Evolutionary conservation across 2,329 filamentous ascomycete species (phyloP).

Genomic region (Pezicula radicicola): DNA sequence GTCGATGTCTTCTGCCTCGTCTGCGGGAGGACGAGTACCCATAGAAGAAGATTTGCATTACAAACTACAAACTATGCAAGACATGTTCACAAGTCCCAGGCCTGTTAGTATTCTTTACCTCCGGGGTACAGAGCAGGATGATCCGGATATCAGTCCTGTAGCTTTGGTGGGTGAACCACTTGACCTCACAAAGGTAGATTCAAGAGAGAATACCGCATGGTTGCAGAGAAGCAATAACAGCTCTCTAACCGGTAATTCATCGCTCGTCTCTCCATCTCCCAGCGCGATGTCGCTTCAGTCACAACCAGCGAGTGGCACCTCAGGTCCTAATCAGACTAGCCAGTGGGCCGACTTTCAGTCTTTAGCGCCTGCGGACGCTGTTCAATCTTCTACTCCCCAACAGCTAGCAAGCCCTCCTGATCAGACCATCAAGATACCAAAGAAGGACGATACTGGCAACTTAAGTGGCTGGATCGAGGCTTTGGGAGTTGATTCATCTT

Average conservation of each 20-base stretch:
- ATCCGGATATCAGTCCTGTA: conserved; percentile 77
- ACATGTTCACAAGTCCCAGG: conserved; percentile 84
- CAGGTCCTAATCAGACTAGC: conserved; percentile 29
- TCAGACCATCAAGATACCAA: conserved; percentile 52
- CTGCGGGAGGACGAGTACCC: conserved; percentile 51
- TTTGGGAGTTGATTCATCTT: conserved; percentile 81
- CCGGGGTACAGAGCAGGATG: conserved; percentile 72
- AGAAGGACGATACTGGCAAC: conserved; percentile 58
- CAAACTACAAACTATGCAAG: conserved; percentile 75
- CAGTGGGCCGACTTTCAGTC: conserved; percentile 59
- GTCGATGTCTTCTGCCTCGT: conserved; percentile 84
- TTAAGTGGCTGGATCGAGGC: conserved; percentile 87
- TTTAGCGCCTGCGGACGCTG: conserved; percentile 44
- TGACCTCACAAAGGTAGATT: conserved; percentile 52
- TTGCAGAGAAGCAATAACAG: conserved; percentile 47
- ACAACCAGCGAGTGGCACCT: conserved; percentile 40
- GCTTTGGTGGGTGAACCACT: conserved; percentile 65
- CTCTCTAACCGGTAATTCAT: conserved; percentile 56
- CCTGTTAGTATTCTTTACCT: conserved; percentile 77
- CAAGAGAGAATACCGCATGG: conserved; percentile 26
- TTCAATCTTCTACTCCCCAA: conserved; percentile 34
- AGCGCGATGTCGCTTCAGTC: conserved; percentile 63
- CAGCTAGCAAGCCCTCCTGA: conserved; percentile 42
- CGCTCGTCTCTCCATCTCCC: conserved; percentile 63
- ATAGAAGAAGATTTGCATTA: conserved; percentile 74